These are phyloP conservation scores for Fraxinus greggii DNA, from an alignment of 305 asterid species.

Conservation along the genomic window DNA sequence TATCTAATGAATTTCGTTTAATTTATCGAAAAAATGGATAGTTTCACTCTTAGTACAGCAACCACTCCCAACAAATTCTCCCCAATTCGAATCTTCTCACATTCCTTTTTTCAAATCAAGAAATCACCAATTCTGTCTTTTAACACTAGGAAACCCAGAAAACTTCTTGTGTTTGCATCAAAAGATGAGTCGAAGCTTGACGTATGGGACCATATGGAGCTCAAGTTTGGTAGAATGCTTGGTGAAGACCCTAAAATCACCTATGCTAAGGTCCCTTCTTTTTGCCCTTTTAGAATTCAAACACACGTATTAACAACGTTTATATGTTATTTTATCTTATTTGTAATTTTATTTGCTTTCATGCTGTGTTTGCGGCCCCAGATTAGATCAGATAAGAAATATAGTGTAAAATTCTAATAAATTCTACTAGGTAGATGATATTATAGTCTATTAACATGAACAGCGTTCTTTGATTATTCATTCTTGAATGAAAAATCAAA, in stretches of 20 bases:
- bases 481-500: not conserved
- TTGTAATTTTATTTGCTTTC: not conserved
- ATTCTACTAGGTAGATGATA: not conserved
- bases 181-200: constrained; percentile 64
- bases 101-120: constrained; percentile 25
- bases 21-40: constrained; percentile 49
- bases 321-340: not conserved
- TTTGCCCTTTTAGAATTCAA: not conserved
- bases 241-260: constrained; percentile 97
- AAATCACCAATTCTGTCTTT: constrained; percentile 37
- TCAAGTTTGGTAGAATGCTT: constrained; percentile 82
- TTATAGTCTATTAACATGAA: not conserved
- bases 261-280: constrained; percentile 69
- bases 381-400: not conserved
- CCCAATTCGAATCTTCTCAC: constrained; percentile 39
- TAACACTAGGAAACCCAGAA: constrained; percentile 48
- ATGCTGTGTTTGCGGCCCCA: not conserved
- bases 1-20: constrained; percentile 31
- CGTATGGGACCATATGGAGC: constrained; percentile 89
- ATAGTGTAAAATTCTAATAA: not conserved
- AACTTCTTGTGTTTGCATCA: constrained; percentile 53
- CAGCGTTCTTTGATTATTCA: not conserved
- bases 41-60: constrained; percentile 48
- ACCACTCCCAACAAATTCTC: constrained; percentile 33
- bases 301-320: not conserved